Evolutionary conservation across 176 grass and related monocot genomes (phyloP), one percentile per base, ranked within the genome.

Genomic region (Stipa capillata): DNA sequence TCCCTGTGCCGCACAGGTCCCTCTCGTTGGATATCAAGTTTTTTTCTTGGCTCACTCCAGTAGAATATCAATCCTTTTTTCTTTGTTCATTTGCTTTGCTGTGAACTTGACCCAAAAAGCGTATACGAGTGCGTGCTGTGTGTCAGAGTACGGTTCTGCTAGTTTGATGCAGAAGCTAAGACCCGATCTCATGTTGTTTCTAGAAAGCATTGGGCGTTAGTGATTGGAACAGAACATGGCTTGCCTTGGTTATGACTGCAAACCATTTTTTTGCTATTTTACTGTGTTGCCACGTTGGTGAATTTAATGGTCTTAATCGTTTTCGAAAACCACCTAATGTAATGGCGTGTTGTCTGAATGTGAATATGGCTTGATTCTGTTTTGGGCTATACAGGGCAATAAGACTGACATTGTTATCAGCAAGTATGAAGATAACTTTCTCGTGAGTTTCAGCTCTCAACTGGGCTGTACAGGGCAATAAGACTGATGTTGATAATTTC

Each of bases 401-500:
- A 89, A 87, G 76, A 98, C 92, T 1, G 95, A 92, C 43, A 82
- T 98, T 78, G 69, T 94, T 16, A 90, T 92, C 64, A 90, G 62
- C 79, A 98, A 87, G 43, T 92, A 98, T 65, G 90, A 94, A 76
- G 89, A 98, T 37, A 88, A 21, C 57, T 90, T 94, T 78, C 50
- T 94, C 90, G 92, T 93, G 28, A 92, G 82, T 94, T 83, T 16
- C 28, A 73, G 5, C 52, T 55, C 12, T n/a, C n/a, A n/a, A n/a
- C n/a, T n/a, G n/a, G n/a, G n/a, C n/a, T n/a, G n/a, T n/a, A n/a
- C n/a, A n/a, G n/a, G n/a, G n/a, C n/a, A 36, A 14, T 15, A 33
- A n/a, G n/a, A n/a, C n/a, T n/a, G n/a, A n/a, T n/a, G n/a, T n/a
- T n/a, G n/a, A 20, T 75, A 25, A 44, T 74, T 70, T 25, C 76